Conservation (phyloP, 129 eudicot genomes). For the Tagetes patula region DNA sequence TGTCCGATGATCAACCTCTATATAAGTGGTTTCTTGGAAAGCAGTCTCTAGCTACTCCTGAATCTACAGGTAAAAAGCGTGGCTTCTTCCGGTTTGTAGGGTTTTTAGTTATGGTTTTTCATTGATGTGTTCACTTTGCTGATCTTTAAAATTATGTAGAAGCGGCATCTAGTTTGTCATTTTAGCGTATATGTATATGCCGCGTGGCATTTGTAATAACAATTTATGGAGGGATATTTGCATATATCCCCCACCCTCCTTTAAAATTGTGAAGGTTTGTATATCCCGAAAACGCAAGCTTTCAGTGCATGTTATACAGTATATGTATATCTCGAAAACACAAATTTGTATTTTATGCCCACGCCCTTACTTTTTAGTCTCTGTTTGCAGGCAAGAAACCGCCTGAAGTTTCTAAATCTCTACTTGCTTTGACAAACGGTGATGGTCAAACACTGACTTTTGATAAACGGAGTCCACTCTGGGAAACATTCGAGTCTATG, state of each 20-base stretch:
- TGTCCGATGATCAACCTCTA: constrained; percentile 64
- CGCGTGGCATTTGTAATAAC: background rate
- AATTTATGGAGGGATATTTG: too few relatives aligned
- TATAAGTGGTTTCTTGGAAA: constrained; percentile 47
- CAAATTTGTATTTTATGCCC: background rate
- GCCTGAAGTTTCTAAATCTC: constrained; percentile 4
- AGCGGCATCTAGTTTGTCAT: background rate
- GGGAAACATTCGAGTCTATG: constrained; percentile 68
- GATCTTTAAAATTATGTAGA: background rate
- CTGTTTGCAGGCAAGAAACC: constrained; percentile 25
- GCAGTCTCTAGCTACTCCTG: constrained; percentile 25
- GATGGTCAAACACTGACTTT: constrained; percentile 48
- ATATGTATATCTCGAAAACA: too few relatives aligned
- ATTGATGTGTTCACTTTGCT: background rate
- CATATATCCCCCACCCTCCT: too few relatives aligned
- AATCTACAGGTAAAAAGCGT: constrained; percentile 41
- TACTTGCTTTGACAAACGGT: background rate
- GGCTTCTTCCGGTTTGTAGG: background rate
- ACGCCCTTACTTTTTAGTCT: background rate
- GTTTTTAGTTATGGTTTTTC: background rate
- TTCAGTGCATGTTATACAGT: too few relatives aligned
- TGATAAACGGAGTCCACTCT: constrained; percentile 48
- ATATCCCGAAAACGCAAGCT: too few relatives aligned
- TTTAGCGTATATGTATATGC: background rate
- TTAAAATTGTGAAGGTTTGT: too few relatives aligned